Conservation (phyloP, 192 early-diverging fungal species). For the Chytriomyces sp. region DNA sequence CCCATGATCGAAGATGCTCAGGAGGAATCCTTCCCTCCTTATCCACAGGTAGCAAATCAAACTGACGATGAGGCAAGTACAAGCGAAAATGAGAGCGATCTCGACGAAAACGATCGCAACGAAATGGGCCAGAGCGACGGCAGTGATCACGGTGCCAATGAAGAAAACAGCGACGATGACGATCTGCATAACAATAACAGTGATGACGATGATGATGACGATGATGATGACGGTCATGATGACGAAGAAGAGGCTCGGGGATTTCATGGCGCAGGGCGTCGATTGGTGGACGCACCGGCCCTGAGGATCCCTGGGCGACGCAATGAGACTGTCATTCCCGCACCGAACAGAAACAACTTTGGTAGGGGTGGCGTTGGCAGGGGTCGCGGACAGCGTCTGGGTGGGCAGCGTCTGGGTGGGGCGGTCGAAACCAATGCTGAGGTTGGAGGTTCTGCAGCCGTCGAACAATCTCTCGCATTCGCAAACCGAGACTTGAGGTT, state of each 20-base stretch:
- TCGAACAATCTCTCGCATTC: neutral
- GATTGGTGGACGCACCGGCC: neutral
- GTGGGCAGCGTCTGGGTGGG: neutral
- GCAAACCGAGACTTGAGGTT: slow-evolving; percentile 13
- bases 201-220: neutral
- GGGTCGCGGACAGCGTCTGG: neutral
- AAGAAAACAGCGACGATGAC: neutral
- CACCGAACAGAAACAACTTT: neutral
- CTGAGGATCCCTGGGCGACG: neutral
- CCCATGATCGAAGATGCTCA: no score
- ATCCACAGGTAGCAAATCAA: no score
- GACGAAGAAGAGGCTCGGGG: neutral
- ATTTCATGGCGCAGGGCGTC: neutral
- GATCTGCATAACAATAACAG: neutral
- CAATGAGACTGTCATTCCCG: neutral
- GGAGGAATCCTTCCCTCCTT: neutral
- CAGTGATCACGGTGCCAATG: slow-evolving; percentile 7
- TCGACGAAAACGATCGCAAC: slow-evolving; percentile 1
- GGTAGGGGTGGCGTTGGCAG: no score
- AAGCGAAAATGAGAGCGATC: neutral
- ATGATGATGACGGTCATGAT: neutral
- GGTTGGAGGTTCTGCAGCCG: neutral
- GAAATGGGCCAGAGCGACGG: neutral
- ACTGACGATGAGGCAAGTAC: slow-evolving; percentile 8
- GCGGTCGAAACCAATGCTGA: neutral